phyloP scores from a whole-genome alignment of 352 stramenopile species.

The Plasmopara halstedii region DNA sequence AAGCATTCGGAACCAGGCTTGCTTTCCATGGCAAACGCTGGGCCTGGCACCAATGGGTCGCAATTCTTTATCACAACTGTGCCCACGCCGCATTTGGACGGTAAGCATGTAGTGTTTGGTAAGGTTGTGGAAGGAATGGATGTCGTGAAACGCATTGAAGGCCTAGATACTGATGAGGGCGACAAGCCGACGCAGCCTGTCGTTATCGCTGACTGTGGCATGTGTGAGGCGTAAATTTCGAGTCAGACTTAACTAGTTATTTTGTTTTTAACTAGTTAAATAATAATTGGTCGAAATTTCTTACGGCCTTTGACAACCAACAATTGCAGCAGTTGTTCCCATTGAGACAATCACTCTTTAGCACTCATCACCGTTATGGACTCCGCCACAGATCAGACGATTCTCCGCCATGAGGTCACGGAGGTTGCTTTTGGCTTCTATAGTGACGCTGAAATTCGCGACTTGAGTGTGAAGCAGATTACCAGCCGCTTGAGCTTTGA shows the following conservation, averaged over 20 bases:
- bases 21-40: constrained; percentile 96
- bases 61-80: constrained; percentile 97
- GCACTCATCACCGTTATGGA: constrained; percentile 60
- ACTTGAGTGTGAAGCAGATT: constrained; percentile 95
- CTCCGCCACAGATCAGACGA: constrained; percentile 84
- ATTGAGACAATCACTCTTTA: no score
- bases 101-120: constrained; percentile 98
- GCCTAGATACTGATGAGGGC: constrained; percentile 73
- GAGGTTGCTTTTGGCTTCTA: constrained; percentile 95
- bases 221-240: constrained; percentile 39
- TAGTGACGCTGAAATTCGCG: constrained; percentile 95
- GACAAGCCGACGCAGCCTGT: constrained; percentile 91
- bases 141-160: constrained; percentile 91
- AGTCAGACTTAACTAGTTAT: constrained; percentile 12
- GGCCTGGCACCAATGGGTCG: constrained; percentile 94
- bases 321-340: no score
- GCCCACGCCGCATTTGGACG: constrained; percentile 94
- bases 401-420: constrained; percentile 85
- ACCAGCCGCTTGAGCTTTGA: constrained; percentile 94
- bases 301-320: no score
- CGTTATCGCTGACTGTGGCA: constrained; percentile 95
- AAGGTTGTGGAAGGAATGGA: constrained; percentile 88
- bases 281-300: constrained; percentile 32
- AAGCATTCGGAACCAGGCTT: constrained; percentile 94
- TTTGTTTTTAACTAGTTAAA: constrained; percentile 1